These are phyloP conservation scores for Tylopilus cervinicoccineus DNA, from an alignment of 768 basidiomycete species.

Conservation along the genomic window DNA sequence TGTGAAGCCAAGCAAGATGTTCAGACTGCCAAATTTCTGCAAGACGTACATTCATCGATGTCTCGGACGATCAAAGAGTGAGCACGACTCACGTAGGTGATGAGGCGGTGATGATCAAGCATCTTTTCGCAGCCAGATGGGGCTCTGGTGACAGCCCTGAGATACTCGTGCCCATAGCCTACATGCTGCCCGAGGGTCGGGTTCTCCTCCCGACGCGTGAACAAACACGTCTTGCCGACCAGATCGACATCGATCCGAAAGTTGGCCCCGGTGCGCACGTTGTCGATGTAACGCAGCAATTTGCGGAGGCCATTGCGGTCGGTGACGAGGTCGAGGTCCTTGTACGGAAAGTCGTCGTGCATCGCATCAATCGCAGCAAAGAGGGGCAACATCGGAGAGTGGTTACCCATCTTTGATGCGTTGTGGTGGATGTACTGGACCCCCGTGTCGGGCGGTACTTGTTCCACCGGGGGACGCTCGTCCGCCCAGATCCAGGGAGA, in stretches of 20 bases:
- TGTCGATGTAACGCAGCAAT: constrained; percentile 49
- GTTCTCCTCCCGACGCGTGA: constrained; percentile 53
- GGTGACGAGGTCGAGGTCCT: constrained; percentile 46
- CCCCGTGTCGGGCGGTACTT: constrained; percentile 52
- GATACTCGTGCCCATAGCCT: constrained; percentile 59
- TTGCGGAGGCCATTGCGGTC: constrained; percentile 68
- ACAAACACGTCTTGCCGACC: constrained; percentile 54
- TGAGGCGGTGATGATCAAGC: constrained; percentile 58
- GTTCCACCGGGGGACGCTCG: constrained; percentile 44
- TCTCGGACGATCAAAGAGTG: not conserved
- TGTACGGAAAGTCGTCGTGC: constrained; percentile 24
- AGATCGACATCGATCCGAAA: constrained; percentile 74
- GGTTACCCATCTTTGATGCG: constrained; percentile 38
- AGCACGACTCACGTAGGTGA: constrained; percentile 50
- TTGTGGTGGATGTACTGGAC: constrained; percentile 55
- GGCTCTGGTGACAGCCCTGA: constrained; percentile 48
- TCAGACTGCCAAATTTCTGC: constrained; percentile 56
- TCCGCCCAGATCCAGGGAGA: constrained; percentile 58
- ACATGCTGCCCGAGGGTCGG: constrained; percentile 24
- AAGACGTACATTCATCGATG: not conserved
- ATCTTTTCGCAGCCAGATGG: constrained; percentile 46
- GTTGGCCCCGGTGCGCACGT: constrained; percentile 24
- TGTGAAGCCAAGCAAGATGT: constrained; percentile 55
- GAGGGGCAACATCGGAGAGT: constrained; percentile 48
- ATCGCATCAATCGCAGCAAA: constrained; percentile 53